A percentile compares a stretch with the other conserved stretches of the same genome.
phyloP scores from a whole-genome alignment of 2,329 filamentous ascomycete genomes.

The Colletotrichum siamense region DNA sequence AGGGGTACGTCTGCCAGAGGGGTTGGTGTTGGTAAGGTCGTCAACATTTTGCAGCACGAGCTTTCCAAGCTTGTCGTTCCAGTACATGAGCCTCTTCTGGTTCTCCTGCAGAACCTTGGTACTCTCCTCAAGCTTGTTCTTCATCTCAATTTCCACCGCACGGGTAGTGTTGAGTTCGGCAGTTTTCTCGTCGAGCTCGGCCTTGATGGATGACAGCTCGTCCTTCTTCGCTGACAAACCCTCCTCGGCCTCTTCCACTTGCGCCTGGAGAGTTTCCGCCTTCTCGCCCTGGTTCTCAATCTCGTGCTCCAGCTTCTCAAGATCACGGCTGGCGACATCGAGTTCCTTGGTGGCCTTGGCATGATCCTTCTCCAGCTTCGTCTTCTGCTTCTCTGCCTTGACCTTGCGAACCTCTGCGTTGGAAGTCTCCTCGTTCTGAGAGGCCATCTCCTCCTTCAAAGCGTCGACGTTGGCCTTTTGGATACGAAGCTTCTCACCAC shows the following conservation, averaged over 20 bases:
- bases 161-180: slow-evolving; percentile 87
- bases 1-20: slow-evolving; percentile 22
- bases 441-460: slow-evolving; percentile 83
- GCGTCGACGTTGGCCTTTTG: slow-evolving; percentile 92
- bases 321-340: slow-evolving; percentile 71
- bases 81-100: slow-evolving; percentile 82
- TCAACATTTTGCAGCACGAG: slow-evolving; percentile 82
- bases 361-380: slow-evolving; percentile 85
- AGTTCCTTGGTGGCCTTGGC: slow-evolving; percentile 82
- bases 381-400: slow-evolving; percentile 91
- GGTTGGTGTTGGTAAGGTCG: slow-evolving; percentile 58
- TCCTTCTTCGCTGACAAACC: slow-evolving; percentile 79
- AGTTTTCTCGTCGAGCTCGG: slow-evolving; percentile 85
- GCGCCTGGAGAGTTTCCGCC: slow-evolving; percentile 73
- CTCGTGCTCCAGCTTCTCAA: slow-evolving; percentile 80
- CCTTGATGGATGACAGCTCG: slow-evolving; percentile 80
- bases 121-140: slow-evolving; percentile 95
- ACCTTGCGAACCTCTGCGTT: slow-evolving; percentile 85
- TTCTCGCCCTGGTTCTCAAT: slow-evolving; percentile 78
- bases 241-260: slow-evolving; percentile 83
- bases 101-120: slow-evolving; percentile 89
- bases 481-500: slow-evolving; percentile 87
- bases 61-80: slow-evolving; percentile 89
- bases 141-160: slow-evolving; percentile 95
- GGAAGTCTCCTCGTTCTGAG: slow-evolving; percentile 81